Conservation (phyloP, 768 basidiomycete species). For the Hericium alpestre region DNA sequence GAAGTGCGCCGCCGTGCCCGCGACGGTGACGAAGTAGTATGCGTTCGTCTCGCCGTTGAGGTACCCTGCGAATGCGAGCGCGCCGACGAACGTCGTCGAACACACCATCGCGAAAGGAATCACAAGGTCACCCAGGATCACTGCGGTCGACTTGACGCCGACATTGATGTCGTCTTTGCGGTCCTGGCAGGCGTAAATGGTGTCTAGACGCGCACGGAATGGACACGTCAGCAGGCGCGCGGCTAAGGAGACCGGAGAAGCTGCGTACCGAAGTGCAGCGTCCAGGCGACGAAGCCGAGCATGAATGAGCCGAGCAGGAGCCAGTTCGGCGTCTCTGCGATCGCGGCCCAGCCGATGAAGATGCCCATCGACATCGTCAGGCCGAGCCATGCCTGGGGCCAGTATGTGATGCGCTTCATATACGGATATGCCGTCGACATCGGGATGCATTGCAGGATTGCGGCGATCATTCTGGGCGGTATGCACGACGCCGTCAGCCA, state of each 20-base stretch:
- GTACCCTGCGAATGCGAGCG: constrained; percentile 43
- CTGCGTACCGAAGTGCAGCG: background rate
- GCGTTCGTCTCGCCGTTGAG: constrained; percentile 40
- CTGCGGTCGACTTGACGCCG: constrained; percentile 69
- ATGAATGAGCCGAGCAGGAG: background rate
- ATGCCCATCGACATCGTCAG: background rate
- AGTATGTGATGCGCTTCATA: constrained; percentile 2
- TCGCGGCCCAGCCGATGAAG: background rate
- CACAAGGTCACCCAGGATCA: constrained; percentile 55
- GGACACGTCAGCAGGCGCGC: no score
- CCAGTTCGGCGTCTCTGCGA: background rate
- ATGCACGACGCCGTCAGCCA: background rate
- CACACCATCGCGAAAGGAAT: constrained; percentile 45
- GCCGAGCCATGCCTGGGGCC: constrained; percentile 4
- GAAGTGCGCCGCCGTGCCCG: constrained; percentile 62
- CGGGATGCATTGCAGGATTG: background rate
- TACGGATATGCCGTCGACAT: background rate
- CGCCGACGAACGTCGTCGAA: constrained; percentile 38
- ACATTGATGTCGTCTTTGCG: constrained; percentile 61
- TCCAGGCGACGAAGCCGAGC: background rate
- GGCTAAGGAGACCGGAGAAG: no score
- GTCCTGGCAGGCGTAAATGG: constrained; percentile 75
- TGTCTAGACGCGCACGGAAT: constrained; percentile 27
- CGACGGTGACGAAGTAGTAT: constrained; percentile 36
- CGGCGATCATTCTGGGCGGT: background rate